Conservation (phyloP, 78 protist species). For the Cavenderia fasciculata region DNA sequence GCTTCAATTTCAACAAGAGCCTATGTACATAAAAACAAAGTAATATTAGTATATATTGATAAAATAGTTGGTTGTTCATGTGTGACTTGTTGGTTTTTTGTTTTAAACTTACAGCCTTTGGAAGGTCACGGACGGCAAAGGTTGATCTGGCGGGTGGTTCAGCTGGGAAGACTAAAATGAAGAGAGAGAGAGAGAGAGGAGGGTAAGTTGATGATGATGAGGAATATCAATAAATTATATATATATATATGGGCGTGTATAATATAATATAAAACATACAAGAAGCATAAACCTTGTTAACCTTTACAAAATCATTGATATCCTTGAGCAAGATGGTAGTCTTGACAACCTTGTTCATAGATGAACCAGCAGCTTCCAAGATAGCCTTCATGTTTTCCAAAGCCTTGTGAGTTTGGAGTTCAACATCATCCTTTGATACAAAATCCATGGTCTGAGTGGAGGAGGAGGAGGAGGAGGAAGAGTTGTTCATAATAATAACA, state of each 20-base stretch:
- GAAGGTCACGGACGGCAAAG: conserved; percentile 79
- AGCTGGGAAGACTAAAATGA: conserved; percentile 42
- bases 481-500: neutral
- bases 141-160: conserved; percentile 81
- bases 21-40: neutral
- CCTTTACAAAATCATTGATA: conserved; percentile 85
- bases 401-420: conserved; percentile 40
- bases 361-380: conserved; percentile 83
- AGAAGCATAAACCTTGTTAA: conserved; percentile 83
- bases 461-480: too few species aligned
- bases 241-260: neutral
- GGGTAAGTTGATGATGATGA: neutral
- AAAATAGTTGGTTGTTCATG: neutral
- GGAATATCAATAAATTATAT: neutral
- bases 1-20: conserved; percentile 75
- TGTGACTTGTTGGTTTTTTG: neutral
- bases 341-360: conserved; percentile 83
- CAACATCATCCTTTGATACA: conserved; percentile 41
- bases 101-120: conserved; percentile 48
- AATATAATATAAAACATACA: conserved; percentile 47
- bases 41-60: neutral
- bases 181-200: neutral
- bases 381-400: conserved; percentile 83
- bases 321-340: conserved; percentile 81
- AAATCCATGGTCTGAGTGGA: conserved; percentile 66